Percentiles rank a stretch among this genome's conserved stretches.
Evolutionary conservation across 495 filamentous ascomycete species (phyloP).

Genomic region (Clavariopsis aquatica): DNA sequence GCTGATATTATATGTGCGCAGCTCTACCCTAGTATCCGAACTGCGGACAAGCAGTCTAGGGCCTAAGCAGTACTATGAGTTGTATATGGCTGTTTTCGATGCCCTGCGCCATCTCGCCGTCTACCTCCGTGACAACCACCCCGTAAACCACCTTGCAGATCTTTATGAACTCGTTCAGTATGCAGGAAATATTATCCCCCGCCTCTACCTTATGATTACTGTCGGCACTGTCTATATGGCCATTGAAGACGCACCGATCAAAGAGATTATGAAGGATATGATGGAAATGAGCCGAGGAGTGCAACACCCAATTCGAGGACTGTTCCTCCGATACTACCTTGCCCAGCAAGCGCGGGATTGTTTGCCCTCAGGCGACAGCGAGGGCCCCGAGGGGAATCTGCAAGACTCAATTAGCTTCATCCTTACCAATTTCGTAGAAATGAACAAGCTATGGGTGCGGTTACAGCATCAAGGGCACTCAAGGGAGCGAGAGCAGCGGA

Average conservation of each 20-base stretch:
- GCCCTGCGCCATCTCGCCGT: constrained; percentile 94
- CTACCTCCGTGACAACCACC: constrained; percentile 95
- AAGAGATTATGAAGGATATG: constrained; percentile 99
- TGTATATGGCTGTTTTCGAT: constrained; percentile 99
- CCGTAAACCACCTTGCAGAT: constrained; percentile 95
- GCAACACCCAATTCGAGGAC: constrained; percentile 90
- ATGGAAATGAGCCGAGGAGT: constrained; percentile 99
- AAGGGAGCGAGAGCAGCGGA: constrained; percentile 85
- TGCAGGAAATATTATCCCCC: constrained; percentile 95
- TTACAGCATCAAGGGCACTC: constrained; percentile 97
- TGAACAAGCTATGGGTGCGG: constrained; percentile 99
- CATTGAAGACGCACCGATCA: constrained; percentile 95
- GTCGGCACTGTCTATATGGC: constrained; percentile 99
- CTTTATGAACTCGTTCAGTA: constrained; percentile 99
- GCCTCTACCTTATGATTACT: constrained; percentile 97
- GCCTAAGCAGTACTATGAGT: constrained; percentile 98
- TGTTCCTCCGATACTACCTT: constrained; percentile 94
- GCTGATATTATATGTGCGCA: constrained; percentile 44
- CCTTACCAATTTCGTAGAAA: constrained; percentile 98
- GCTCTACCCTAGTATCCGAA: constrained; percentile 96
- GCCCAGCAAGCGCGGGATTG: constrained; percentile 90
- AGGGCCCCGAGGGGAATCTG: constrained; percentile 94
- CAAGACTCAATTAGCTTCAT: constrained; percentile 98
- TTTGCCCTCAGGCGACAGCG: constrained; percentile 75
- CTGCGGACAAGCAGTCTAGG: constrained; percentile 92